A percentile compares a stretch with the other conserved stretches of the same genome.
These are phyloP conservation scores for Grosmannia huntii DNA, from an alignment of 2,329 filamentous ascomycete genomes.

Conservation along the genomic window DNA sequence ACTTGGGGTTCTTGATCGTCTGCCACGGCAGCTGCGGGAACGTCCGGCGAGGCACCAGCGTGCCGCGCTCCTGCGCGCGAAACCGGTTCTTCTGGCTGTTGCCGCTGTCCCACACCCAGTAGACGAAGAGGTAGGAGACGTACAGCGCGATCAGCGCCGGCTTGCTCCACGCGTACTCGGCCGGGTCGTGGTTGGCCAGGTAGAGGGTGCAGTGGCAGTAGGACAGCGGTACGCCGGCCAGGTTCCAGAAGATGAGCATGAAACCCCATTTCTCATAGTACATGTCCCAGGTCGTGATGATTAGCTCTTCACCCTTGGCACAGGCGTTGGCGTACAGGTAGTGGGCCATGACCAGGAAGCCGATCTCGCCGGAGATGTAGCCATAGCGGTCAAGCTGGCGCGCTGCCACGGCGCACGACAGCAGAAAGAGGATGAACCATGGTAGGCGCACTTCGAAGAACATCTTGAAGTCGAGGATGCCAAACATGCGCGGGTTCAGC, in stretches of 20 bases:
- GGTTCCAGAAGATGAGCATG: constrained; percentile 84
- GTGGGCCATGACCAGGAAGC: constrained; percentile 65
- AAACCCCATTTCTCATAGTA: constrained; percentile 84
- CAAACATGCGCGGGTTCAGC: constrained; percentile 76
- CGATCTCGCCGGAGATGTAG: constrained; percentile 61
- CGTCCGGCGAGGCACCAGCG: constrained; percentile 48
- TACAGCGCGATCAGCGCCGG: constrained; percentile 49
- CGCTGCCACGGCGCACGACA: constrained; percentile 54
- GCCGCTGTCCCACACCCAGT: constrained; percentile 75
- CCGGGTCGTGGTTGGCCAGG: constrained; percentile 60
- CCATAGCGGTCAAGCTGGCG: constrained; percentile 68
- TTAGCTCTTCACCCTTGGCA: constrained; percentile 71
- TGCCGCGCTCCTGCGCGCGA: constrained; percentile 57
- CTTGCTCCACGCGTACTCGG: constrained; percentile 54
- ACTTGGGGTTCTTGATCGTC: constrained; percentile 57
- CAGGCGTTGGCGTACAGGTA: constrained; percentile 76
- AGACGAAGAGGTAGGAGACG: constrained; percentile 55
- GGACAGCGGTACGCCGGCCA: constrained; percentile 66
- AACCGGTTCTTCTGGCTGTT: constrained; percentile 82
- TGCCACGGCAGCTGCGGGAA: constrained; percentile 77
- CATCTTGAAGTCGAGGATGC: constrained; percentile 83
- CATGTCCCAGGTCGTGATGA: constrained; percentile 76
- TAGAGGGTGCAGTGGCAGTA: constrained; percentile 80
- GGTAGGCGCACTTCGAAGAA: constrained; percentile 77
- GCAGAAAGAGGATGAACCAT: constrained; percentile 72